Conservation (phyloP, 192 early-diverging fungal species). For the Umbelopsis sp. region DNA sequence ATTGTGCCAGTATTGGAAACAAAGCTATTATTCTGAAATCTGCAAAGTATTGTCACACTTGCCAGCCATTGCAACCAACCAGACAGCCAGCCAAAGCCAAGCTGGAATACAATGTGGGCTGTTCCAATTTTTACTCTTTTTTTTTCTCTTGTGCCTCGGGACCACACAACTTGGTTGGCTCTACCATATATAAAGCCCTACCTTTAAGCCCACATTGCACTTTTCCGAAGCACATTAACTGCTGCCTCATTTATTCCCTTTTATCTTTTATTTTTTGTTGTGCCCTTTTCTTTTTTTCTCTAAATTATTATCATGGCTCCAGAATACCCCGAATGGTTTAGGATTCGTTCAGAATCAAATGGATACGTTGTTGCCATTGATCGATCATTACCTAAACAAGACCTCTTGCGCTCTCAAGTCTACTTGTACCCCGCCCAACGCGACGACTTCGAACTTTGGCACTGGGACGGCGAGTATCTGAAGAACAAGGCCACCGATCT, state of each 20-base stretch:
- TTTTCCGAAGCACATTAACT: slow-evolving; percentile 5
- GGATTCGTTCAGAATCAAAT: slow-evolving; percentile 33
- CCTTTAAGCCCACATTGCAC: not conserved
- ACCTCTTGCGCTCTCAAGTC: slow-evolving; percentile 25
- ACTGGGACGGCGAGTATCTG: slow-evolving; percentile 32
- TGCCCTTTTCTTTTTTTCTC: not conserved
- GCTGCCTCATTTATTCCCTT: not conserved
- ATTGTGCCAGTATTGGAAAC: not conserved
- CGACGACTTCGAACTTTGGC: slow-evolving; percentile 33
- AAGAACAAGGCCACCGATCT: slow-evolving; percentile 34
- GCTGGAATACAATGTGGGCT: not conserved
- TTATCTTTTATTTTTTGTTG: not conserved
- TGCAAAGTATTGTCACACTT: slow-evolving; percentile 15
- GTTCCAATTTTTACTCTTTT: not conserved
- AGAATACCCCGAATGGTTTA: slow-evolving; percentile 34
- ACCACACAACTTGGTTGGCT: not conserved
- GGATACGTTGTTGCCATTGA: slow-evolving; percentile 34
- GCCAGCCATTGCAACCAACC: not conserved
- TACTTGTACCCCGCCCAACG: slow-evolving; percentile 19
- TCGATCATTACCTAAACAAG: not conserved
- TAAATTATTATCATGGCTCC: slow-evolving; percentile 3
- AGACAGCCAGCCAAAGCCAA: no score
- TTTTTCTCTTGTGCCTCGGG: slow-evolving; percentile 19
- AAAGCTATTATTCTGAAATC: no score
- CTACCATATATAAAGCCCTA: slow-evolving; percentile 1